Percentiles rank a stretch among this genome's conserved stretches.
Evolutionary conservation across 129 eudicot genomes (phyloP).

Genomic region (Gnaphalium uliginosum): DNA sequence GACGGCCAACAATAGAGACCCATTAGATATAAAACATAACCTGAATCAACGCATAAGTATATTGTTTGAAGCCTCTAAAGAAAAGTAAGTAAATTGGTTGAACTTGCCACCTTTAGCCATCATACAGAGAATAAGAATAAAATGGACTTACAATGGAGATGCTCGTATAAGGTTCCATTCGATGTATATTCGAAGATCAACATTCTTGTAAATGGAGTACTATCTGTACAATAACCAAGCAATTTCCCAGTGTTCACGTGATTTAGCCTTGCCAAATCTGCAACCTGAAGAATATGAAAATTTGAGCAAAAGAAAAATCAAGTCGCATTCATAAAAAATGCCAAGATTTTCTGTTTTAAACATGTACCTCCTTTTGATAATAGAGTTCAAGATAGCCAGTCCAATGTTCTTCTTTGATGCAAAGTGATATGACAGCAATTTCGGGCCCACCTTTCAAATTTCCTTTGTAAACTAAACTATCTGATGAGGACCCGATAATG

Average conservation of each 20-base stretch:
- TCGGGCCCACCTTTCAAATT: constrained; percentile 78
- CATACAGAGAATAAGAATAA: constrained; percentile 1
- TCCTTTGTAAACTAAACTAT: constrained; percentile 90
- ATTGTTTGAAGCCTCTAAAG: not conserved
- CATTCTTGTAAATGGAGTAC: constrained; percentile 86
- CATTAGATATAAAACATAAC: not conserved
- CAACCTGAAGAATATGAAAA: constrained; percentile 55
- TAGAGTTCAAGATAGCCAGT: constrained; percentile 89
- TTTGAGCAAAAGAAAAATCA: not conserved
- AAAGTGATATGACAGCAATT: constrained; percentile 92
- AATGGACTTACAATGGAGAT: constrained; percentile 77
- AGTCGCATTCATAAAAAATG: not conserved
- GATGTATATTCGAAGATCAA: constrained; percentile 93
- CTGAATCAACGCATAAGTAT: not conserved
- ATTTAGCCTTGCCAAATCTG: constrained; percentile 79
- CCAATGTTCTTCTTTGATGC: constrained; percentile 91
- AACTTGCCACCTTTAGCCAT: not conserved
- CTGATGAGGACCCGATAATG: constrained; percentile 87
- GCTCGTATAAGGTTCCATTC: constrained; percentile 91
- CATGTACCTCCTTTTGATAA: constrained; percentile 78
- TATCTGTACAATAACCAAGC: constrained; percentile 80
- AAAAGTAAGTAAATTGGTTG: not conserved
- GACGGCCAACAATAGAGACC: not conserved
- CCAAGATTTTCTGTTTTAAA: not conserved
- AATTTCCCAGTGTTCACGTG: constrained; percentile 81